Evolutionary conservation across 306 rosid genomes (phyloP).

Genomic region (Vicia villosa): DNA sequence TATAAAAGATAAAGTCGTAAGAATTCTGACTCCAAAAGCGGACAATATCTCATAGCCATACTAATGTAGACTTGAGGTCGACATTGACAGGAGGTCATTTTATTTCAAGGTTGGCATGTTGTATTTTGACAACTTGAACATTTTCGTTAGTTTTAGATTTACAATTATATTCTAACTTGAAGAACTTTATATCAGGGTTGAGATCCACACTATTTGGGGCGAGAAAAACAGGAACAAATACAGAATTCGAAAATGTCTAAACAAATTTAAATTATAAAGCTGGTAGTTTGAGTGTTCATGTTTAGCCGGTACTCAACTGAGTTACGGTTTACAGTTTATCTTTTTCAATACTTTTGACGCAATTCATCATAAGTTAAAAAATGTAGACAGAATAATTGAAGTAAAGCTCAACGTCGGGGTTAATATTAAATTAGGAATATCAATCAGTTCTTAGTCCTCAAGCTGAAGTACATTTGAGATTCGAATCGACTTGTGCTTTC

Average conservation of each 20-base stretch:
- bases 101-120: too few species aligned
- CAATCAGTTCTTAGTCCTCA: conserved; percentile 15
- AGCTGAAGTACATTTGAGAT: conserved; percentile 16
- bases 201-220: not conserved
- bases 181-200: not conserved
- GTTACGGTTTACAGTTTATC: not conserved
- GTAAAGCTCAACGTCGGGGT: conserved; percentile 5
- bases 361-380: not conserved
- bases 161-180: not conserved
- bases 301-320: too few species aligned
- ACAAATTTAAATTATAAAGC: too few species aligned
- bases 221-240: not conserved
- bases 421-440: not conserved
- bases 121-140: too few species aligned
- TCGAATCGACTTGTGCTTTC: not conserved
- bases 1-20: too few species aligned
- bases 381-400: not conserved
- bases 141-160: too few species aligned
- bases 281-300: not conserved
- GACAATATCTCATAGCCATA: too few species aligned
- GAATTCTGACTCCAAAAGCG: too few species aligned
- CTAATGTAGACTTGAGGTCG: too few species aligned
- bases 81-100: too few species aligned
- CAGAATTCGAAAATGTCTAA: too few species aligned
- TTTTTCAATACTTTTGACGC: not conserved